Conservation (phyloP, 2,329 filamentous ascomycete species). For the Penicillium decumbens region DNA sequence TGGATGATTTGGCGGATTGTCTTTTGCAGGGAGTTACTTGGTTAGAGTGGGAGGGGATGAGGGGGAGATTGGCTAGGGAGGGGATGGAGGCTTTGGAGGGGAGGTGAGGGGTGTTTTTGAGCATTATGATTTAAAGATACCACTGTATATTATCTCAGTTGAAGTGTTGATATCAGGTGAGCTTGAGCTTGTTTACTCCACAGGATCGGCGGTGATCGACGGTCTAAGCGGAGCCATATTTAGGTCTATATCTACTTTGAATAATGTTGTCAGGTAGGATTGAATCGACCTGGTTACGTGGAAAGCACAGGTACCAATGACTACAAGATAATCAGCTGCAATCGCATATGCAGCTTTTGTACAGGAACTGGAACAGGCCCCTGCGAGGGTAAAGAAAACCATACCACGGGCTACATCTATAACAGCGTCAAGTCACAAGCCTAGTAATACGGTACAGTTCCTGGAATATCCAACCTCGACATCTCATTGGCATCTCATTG, state of each 20-base stretch:
- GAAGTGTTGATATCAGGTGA: too few species aligned
- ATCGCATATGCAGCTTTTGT: not conserved
- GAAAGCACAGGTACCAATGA: too few species aligned
- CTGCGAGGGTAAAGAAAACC: not conserved
- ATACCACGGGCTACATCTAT: not conserved
- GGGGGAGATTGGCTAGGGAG: constrained; percentile 24
- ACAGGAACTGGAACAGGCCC: not conserved
- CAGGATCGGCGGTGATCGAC: not conserved
- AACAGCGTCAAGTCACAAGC: not conserved
- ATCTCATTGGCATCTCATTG: not conserved
- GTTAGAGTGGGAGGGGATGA: constrained; percentile 63
- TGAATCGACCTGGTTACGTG: too few species aligned
- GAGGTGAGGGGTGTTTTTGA: not conserved
- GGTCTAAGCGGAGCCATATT: not conserved
- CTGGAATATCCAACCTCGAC: not conserved
- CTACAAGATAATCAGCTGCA: too few species aligned
- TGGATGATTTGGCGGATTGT: constrained; percentile 79
- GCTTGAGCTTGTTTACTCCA: not conserved
- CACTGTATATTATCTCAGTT: too few species aligned
- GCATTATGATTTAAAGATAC: too few species aligned
- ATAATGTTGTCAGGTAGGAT: too few species aligned
- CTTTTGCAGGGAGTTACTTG: constrained; percentile 73
- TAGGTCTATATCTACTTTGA: not conserved
- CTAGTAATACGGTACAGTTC: not conserved
- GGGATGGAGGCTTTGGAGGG: constrained; percentile 18